phyloP scores from a whole-genome alignment of 768 basidiomycete genomes.

The Lentinula sp. region DNA sequence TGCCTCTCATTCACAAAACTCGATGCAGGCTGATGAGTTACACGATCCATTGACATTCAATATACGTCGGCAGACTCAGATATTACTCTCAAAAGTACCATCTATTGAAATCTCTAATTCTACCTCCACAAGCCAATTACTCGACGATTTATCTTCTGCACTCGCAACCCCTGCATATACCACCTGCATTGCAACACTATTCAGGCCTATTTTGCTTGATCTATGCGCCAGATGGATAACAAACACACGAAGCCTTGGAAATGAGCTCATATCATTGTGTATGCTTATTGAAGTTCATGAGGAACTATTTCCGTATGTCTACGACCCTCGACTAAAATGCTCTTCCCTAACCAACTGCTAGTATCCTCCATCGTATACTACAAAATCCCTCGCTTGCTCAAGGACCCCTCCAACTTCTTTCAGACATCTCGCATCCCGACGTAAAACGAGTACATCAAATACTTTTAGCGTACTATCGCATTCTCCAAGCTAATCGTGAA shows the following conservation, averaged over 20 bases:
- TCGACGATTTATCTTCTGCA: conserved; percentile 52
- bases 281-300: conserved; percentile 61
- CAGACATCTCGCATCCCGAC: conserved; percentile 27
- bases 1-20: not conserved
- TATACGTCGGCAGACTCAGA: conserved; percentile 44
- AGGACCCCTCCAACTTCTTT: conserved; percentile 50
- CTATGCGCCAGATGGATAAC: conserved; percentile 79
- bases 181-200: conserved; percentile 51
- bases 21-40: conserved; percentile 12
- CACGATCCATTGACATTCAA: conserved; percentile 58
- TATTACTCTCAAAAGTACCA: conserved; percentile 39
- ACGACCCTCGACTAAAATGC: conserved; percentile 1
- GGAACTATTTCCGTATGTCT: conserved; percentile 65
- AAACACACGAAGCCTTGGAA: conserved; percentile 37
- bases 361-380: conserved; percentile 52
- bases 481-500: conserved; percentile 67
- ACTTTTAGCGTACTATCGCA: conserved; percentile 76
- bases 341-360: conserved; percentile 21
- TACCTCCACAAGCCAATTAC: conserved; percentile 33
- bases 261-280: conserved; percentile 54
- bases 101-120: conserved; percentile 30
- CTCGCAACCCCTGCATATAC: conserved; percentile 62
- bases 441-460: conserved; percentile 52
- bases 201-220: conserved; percentile 74
- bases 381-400: conserved; percentile 31